phyloP scores from a whole-genome alignment of 169 alveolate species.

The Plasmodium blacklocki region DNA sequence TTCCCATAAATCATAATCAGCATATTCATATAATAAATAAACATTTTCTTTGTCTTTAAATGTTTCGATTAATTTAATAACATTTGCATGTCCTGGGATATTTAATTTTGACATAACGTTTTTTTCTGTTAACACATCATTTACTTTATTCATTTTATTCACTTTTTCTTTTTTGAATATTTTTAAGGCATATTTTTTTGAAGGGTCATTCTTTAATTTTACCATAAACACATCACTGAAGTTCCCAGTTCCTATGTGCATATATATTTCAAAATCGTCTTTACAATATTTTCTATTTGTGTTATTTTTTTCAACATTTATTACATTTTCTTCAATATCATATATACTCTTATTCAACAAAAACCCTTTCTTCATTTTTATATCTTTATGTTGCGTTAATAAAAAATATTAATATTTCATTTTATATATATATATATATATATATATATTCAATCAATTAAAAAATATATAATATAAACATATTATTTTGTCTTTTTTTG shows the following conservation, averaged over 20 bases:
- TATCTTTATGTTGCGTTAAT: slow-evolving; percentile 14
- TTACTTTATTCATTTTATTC: slow-evolving; percentile 64
- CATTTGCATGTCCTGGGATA: slow-evolving; percentile 87
- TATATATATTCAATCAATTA: slow-evolving; percentile 18
- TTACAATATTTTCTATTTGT: slow-evolving; percentile 68
- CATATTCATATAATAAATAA: slow-evolving; percentile 86
- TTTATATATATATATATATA: neutral
- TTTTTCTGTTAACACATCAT: slow-evolving; percentile 86
- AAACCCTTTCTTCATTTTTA: slow-evolving; percentile 71
- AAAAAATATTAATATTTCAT: neutral
- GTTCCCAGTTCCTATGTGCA: slow-evolving; percentile 87
- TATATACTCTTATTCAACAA: slow-evolving; percentile 55
- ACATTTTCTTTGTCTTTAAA: slow-evolving; percentile 86
- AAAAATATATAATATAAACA: neutral
- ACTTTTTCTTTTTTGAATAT: slow-evolving; percentile 86
- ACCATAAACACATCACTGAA: slow-evolving; percentile 88
- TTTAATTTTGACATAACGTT: slow-evolving; percentile 81
- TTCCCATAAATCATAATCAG: slow-evolving; percentile 90
- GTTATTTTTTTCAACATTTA: slow-evolving; percentile 30
- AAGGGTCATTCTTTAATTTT: slow-evolving; percentile 82
- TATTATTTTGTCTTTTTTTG: no score
- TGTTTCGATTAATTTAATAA: slow-evolving; percentile 84
- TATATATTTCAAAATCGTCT: slow-evolving; percentile 86
- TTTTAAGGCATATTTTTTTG: slow-evolving; percentile 85
- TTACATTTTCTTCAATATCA: slow-evolving; percentile 65